Evolutionary conservation across 345 rosid genomes (phyloP), one percentile per base, ranked within the genome.

Genomic region (Brassica incana): DNA sequence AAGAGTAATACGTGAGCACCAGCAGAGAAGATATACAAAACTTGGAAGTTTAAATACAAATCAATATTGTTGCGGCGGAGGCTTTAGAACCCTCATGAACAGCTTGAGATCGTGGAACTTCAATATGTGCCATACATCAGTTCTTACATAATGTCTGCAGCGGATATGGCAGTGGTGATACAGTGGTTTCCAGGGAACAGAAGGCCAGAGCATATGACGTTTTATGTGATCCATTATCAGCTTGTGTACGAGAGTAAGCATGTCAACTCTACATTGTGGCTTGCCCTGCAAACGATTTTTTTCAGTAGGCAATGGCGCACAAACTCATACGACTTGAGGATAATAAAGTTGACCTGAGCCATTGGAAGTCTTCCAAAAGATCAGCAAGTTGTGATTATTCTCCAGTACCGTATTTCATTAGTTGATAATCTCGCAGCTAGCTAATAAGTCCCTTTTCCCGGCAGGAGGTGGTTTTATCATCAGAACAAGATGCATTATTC

Each of bases 391-490:
- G 78, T 77, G 74, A 75, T 62, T 72, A 8, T 60, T 68, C 65
- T 63, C 56, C 14, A 67, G 2, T 56, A 23, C 72, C 16, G 5
- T 27, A 10, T 50, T 40, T 58, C 52, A 25, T 61, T 48, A 67
- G 67, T 61, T 52, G 71, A 54, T 43, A 77, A 58, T 18, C 38
- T 65, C 67, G 16, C 60, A 52, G 67, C 73, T 72, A 66, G 43
- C 71, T 78, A 60, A 73, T 52, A 72, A 63, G 12, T 62, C 61
- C 52, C 36, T 30, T 76, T 59, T 4, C 20, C 73, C 76, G 63
- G 73, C 87, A 91, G 99, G 99, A 95, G 83, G 97, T 95, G 67
- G 98, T 93, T 68, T 85, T 95, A 54, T 95, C 97, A 73, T 93
- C 99, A 69, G 95, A 91, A 78, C 97, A 95, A 89, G 98, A 95